Evolutionary conservation across 129 eudicot species (phyloP).

Genomic region (Helianthus tuberosus): DNA sequence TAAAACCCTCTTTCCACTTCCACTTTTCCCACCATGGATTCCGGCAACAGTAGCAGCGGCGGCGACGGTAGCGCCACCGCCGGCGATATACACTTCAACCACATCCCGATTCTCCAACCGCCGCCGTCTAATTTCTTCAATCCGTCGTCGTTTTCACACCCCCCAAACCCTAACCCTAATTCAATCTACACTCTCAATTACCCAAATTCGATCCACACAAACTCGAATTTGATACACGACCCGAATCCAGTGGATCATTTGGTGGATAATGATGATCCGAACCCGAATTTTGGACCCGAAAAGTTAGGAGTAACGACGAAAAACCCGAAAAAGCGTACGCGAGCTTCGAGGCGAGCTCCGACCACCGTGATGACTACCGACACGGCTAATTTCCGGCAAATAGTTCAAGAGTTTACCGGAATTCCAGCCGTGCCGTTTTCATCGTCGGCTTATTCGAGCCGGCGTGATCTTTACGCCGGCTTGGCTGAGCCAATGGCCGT

Average conservation of each 20-base stretch:
- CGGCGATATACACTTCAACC: constrained; percentile 21
- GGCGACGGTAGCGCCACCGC: constrained; percentile 11
- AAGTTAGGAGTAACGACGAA: constrained; percentile 26
- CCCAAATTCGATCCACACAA: background rate
- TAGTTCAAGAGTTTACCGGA: constrained; percentile 95
- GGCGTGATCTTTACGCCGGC: constrained; percentile 45
- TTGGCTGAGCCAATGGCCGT: constrained; percentile 11
- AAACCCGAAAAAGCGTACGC: constrained; percentile 74
- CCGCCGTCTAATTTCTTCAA: constrained; percentile 28
- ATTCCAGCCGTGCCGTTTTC: constrained; percentile 69
- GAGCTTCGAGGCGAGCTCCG: constrained; percentile 92
- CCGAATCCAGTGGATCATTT: constrained; percentile 13
- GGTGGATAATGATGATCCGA: background rate
- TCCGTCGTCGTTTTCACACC: constrained; percentile 41
- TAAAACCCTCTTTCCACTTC: background rate
- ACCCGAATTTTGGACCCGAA: constrained; percentile 10
- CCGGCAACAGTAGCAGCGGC: constrained; percentile 51
- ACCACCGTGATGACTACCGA: constrained; percentile 90
- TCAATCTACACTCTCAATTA: constrained; percentile 21
- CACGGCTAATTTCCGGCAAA: constrained; percentile 78
- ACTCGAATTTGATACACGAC: background rate
- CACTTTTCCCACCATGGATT: constrained; percentile 44
- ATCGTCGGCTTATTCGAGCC: constrained; percentile 42
- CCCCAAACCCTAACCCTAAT: constrained; percentile 36
- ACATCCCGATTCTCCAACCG: constrained; percentile 17